These are phyloP conservation scores for Dovyalis caffra DNA, from an alignment of 345 rosid species.

Conservation along the genomic window DNA sequence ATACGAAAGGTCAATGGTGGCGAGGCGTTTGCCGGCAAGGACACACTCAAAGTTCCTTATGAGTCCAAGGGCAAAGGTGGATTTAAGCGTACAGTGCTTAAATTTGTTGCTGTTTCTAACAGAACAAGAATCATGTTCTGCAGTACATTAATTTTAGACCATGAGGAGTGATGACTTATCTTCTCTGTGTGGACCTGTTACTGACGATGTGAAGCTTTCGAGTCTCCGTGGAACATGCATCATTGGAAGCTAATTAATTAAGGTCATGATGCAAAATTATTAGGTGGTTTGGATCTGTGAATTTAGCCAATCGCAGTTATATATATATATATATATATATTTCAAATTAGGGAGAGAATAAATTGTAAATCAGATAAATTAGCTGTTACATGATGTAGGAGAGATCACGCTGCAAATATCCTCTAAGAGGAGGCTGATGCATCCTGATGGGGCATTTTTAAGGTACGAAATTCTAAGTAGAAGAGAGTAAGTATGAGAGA, in stretches of 20 bases:
- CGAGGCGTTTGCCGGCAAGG: constrained; percentile 64
- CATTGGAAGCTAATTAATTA: not conserved
- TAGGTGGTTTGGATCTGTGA: not conserved
- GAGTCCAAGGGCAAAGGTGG: constrained; percentile 67
- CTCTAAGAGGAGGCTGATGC: too few relatives aligned
- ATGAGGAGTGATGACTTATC: constrained; percentile 66
- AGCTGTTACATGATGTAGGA: too few relatives aligned
- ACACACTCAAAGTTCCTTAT: constrained; percentile 48
- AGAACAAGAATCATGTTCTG: constrained; percentile 63
- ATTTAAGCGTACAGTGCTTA: constrained; percentile 42
- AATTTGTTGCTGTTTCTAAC: constrained; percentile 46
- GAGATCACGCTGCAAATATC: too few relatives aligned
- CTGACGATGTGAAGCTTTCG: constrained; percentile 64
- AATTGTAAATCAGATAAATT: too few relatives aligned
- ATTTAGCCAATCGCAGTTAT: not conserved
- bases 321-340: too few relatives aligned
- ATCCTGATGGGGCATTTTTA: too few relatives aligned
- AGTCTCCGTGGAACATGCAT: constrained; percentile 26
- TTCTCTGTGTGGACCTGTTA: constrained; percentile 75
- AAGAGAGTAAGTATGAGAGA: too few relatives aligned
- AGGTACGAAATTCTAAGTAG: too few relatives aligned
- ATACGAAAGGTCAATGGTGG: constrained; percentile 67
- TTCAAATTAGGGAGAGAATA: too few relatives aligned
- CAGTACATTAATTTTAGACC: constrained; percentile 65
- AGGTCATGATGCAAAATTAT: not conserved